Evolutionary conservation across 73 alveolate species (phyloP).

Genomic region (Paramecium caudatum): DNA sequence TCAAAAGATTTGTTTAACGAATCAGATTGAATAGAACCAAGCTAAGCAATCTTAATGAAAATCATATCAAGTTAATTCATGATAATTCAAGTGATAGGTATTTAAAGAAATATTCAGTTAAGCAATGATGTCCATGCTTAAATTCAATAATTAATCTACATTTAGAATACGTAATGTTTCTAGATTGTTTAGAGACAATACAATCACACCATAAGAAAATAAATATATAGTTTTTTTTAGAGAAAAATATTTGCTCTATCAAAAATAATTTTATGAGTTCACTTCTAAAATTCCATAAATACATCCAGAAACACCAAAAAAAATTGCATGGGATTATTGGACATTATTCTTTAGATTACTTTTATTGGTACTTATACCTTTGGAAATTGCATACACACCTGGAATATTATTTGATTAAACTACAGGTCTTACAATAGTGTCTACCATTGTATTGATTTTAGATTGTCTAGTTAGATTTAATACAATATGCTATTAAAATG

Average conservation of each 20-base stretch:
- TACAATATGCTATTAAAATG: conserved; percentile 26
- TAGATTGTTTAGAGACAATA: neutral
- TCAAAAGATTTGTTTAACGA: conserved; percentile 29
- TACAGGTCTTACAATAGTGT: neutral
- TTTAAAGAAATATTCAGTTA: neutral
- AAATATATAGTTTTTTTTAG: neutral
- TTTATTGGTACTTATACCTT: conserved; percentile 45
- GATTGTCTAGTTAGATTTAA: conserved; percentile 25
- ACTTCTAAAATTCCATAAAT: conserved; percentile 39
- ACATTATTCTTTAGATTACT: neutral
- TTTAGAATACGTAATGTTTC: conserved; percentile 5
- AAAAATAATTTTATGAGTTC: neutral
- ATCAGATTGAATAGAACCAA: neutral
- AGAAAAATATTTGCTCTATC: neutral
- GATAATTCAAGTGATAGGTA: conserved; percentile 45
- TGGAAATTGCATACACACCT: conserved; percentile 22
- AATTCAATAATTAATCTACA: neutral
- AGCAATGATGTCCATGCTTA: neutral
- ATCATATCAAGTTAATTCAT: conserved; percentile 35
- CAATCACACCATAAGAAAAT: neutral
- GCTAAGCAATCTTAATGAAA: neutral
- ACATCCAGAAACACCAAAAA: conserved; percentile 5
- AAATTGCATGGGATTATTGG: conserved; percentile 20
- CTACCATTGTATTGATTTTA: neutral
- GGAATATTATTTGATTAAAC: neutral